Percentiles rank a stretch among this genome's conserved stretches.
Evolutionary conservation across 2,329 filamentous ascomycete species (phyloP).

Genomic region (Phaeosphaeriaceae sp.): DNA sequence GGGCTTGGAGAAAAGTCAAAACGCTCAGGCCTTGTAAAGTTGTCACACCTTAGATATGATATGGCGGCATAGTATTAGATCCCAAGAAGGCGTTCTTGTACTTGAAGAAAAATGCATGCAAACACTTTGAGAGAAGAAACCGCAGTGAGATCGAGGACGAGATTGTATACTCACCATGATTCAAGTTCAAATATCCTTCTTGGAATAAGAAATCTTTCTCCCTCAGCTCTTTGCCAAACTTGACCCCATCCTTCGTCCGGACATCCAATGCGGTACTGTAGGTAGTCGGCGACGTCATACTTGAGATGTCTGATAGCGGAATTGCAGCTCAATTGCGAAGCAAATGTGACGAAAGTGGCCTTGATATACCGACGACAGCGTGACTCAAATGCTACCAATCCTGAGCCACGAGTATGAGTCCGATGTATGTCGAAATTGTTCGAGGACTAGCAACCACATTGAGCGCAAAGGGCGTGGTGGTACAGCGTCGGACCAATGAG

Average conservation of each 20-base stretch:
- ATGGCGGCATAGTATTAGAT: background rate
- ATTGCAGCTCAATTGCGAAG: background rate
- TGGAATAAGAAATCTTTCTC: constrained; percentile 73
- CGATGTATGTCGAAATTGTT: background rate
- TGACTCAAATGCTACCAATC: background rate
- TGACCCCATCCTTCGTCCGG: constrained; percentile 27
- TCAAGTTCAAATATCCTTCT: constrained; percentile 73
- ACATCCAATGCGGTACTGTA: constrained; percentile 9
- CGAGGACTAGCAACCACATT: background rate
- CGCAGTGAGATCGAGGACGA: background rate
- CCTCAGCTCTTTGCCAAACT: constrained; percentile 62
- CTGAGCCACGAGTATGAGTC: background rate
- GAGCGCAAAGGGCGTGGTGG: constrained; percentile 1
- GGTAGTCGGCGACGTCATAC: constrained; percentile 20
- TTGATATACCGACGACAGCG: background rate
- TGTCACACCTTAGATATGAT: too few relatives aligned
- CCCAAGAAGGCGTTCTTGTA: background rate
- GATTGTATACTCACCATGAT: constrained; percentile 68
- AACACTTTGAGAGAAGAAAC: background rate
- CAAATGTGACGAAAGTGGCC: background rate
- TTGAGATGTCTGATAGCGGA: constrained; percentile 1
- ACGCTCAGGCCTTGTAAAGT: too few relatives aligned
- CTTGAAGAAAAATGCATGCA: background rate
- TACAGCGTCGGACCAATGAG: background rate
- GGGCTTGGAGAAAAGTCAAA: too few relatives aligned